Conservation (phyloP, 768 basidiomycete species). For the Naganishia randhawae region DNA sequence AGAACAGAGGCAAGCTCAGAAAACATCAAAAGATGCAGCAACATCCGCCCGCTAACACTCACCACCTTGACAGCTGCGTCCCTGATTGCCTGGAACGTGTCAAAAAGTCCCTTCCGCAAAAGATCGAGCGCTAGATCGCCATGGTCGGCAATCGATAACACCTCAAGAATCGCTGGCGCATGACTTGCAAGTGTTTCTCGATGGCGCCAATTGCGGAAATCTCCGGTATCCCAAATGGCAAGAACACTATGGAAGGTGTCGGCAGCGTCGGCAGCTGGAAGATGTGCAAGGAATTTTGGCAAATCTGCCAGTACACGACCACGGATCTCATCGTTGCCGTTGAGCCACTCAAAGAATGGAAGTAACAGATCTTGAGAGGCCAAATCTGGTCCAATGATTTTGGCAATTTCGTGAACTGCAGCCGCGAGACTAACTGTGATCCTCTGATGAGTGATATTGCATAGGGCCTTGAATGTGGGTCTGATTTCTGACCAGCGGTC, state of each 20-base stretch:
- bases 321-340: constrained; percentile 65
- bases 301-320: constrained; percentile 68
- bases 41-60: constrained; percentile 51
- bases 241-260: constrained; percentile 32
- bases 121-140: constrained; percentile 58
- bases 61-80: constrained; percentile 68
- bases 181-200: constrained; percentile 65
- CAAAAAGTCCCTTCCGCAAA: constrained; percentile 63
- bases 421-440: constrained; percentile 79
- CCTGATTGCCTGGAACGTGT: constrained; percentile 77
- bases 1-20: constrained; percentile 12
- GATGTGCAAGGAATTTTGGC: constrained; percentile 58
- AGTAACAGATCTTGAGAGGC: constrained; percentile 65
- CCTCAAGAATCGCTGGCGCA: constrained; percentile 56
- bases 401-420: constrained; percentile 81
- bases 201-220: constrained; percentile 72
- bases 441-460: constrained; percentile 60
- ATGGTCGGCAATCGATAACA: constrained; percentile 49
- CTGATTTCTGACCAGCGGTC: constrained; percentile 70
- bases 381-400: constrained; percentile 70
- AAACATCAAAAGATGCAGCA: neutral
- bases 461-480: constrained; percentile 63
- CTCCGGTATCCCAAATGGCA: constrained; percentile 59
- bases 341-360: constrained; percentile 61
- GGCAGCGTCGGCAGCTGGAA: constrained; percentile 57